phyloP scores from a whole-genome alignment of 106 monocot species.

The Alisma plantagoaquatica region DNA sequence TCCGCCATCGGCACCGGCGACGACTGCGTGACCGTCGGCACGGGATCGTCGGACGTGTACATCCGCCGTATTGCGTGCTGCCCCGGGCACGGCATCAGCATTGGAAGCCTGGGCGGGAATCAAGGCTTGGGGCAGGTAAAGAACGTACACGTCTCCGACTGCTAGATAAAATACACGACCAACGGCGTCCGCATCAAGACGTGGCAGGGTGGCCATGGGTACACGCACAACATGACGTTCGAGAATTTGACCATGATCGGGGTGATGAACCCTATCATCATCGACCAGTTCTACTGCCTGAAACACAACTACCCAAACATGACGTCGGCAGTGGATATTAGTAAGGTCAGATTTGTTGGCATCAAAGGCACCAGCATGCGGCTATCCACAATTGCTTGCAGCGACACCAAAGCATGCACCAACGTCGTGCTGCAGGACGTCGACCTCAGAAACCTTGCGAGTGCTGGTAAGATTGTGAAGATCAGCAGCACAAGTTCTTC shows the following conservation, averaged over 20 bases:
- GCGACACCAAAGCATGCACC: slow-evolving; percentile 40
- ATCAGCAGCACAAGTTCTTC: too few relatives aligned
- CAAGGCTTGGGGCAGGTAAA: neutral
- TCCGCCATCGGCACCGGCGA: slow-evolving; percentile 60
- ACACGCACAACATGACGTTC: slow-evolving; percentile 40
- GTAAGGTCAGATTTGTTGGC: slow-evolving; percentile 16
- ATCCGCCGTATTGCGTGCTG: slow-evolving; percentile 39
- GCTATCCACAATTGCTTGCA: slow-evolving; percentile 41
- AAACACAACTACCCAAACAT: slow-evolving; percentile 31
- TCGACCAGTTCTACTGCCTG: slow-evolving; percentile 53
- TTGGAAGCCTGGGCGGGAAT: slow-evolving; percentile 46
- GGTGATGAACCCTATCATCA: slow-evolving; percentile 38
- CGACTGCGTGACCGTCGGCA: slow-evolving; percentile 57
- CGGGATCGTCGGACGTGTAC: slow-evolving; percentile 35
- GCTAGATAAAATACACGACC: neutral
- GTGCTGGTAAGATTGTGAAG: neutral
- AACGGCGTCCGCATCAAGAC: slow-evolving; percentile 72
- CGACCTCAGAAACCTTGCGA: neutral
- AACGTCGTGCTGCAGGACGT: slow-evolving; percentile 13
- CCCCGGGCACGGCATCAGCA: slow-evolving; percentile 74
- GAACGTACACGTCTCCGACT: slow-evolving; percentile 6
- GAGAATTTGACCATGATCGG: slow-evolving; percentile 31
- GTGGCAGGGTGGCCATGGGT: slow-evolving; percentile 62
- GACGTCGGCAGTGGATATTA: slow-evolving; percentile 32
- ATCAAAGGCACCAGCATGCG: slow-evolving; percentile 30